These are phyloP conservation scores for Podila epigama DNA, from an alignment of 192 early-diverging fungal species.

Conservation along the genomic window DNA sequence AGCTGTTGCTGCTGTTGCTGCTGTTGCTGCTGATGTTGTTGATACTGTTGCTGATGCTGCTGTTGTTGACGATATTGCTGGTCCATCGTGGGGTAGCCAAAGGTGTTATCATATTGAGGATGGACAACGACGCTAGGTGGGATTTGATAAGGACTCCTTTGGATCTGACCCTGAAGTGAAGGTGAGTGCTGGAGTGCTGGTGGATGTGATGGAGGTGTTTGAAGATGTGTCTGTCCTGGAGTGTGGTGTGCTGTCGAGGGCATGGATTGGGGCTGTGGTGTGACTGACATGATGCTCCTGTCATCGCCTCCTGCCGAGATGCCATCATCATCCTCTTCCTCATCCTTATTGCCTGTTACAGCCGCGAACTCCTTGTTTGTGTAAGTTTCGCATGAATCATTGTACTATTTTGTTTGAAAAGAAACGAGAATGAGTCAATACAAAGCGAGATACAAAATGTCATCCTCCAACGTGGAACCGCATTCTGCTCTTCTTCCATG, in stretches of 20 bases:
- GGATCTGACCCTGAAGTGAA: conserved; percentile 14
- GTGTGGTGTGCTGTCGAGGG: conserved; percentile 25
- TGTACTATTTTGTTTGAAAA: conserved; percentile 21
- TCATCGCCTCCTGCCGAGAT: conserved; percentile 39
- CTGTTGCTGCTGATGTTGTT: conserved; percentile 11
- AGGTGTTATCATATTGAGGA: conserved; percentile 28
- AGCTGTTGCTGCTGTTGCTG: conserved; percentile 19
- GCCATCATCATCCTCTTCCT: conserved; percentile 40
- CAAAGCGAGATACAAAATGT: no score
- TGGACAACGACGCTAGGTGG: conserved; percentile 37
- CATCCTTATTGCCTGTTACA: conserved; percentile 33
- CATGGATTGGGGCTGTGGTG: conserved; percentile 41
- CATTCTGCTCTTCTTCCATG: no score
- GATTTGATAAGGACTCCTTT: conserved; percentile 41
- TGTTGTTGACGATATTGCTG: conserved; percentile 39
- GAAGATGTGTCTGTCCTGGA: conserved; percentile 32
- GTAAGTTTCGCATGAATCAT: conserved; percentile 47
- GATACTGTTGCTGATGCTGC: conserved; percentile 23
- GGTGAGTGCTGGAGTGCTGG: conserved; percentile 26
- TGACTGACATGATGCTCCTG: conserved; percentile 41
- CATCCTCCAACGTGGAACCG: no score
- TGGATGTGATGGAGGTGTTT: conserved; percentile 38
- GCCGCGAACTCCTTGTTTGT: conserved; percentile 45
- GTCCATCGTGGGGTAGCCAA: conserved; percentile 33
- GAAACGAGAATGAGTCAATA: background rate